Conservation (phyloP, 352 stramenopile species). For the Phytophthora sojae region DNA sequence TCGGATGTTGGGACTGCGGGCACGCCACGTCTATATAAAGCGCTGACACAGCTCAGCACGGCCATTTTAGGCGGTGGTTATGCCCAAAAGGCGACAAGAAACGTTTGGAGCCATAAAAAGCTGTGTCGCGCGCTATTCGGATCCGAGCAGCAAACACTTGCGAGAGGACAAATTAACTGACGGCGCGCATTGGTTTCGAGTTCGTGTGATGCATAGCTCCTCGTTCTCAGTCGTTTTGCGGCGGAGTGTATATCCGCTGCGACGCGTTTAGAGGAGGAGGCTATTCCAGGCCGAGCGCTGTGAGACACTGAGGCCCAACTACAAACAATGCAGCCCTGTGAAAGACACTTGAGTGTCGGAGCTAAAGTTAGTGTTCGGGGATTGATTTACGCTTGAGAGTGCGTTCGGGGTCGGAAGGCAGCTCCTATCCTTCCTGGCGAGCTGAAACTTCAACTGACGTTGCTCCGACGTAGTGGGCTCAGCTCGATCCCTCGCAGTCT, state of each 20-base stretch:
- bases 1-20: conserved; percentile 1
- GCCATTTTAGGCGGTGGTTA: conserved; percentile 25
- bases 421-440: no score
- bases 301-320: not conserved
- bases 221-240: conserved; percentile 12
- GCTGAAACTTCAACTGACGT: no score
- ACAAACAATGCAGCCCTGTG: not conserved
- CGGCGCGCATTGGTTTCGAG: not conserved
- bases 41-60: not conserved
- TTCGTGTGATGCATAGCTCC: conserved; percentile 7
- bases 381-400: no score
- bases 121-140: conserved; percentile 1
- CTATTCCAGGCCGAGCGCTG: not conserved
- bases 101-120: conserved; percentile 20
- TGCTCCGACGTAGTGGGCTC: no score
- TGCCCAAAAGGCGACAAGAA: conserved; percentile 10
- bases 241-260: not conserved
- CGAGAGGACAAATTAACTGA: conserved; percentile 18
- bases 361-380: not conserved
- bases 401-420: no score
- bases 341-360: not conserved
- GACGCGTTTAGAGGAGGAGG: not conserved
- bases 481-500: no score
- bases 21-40: conserved; percentile 10
- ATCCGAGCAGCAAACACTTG: not conserved